Evolutionary conservation across 768 basidiomycete genomes (phyloP), one percentile per base, ranked within the genome.

Genomic region (Austroboletus festivus): DNA sequence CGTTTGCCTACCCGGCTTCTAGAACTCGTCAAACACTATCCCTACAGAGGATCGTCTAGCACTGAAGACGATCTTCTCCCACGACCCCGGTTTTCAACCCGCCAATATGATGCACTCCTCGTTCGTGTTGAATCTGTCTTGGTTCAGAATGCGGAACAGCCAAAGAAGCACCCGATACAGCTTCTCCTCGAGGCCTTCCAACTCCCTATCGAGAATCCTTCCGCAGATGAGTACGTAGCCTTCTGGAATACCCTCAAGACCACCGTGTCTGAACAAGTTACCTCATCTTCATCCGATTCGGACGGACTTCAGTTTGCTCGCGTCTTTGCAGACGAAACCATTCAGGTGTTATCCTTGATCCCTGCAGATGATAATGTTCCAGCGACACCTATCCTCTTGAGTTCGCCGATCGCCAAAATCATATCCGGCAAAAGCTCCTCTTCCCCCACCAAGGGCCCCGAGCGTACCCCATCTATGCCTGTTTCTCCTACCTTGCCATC

Each of bases 1-100:
- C 72, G 78, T 44, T 75, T 89, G 72, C 88, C 89, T 3, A 76
- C 75, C 18, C 83, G 88, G 26, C 76, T 91, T 3, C 69, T 78
- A 18, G 86, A 89, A 50, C 77, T 90, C 5, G 78, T 89, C 30
- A 73, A 79, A 46, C 66, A 78, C 22, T 91, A 90, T 54, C 88
- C 88, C 5, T 89, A 83, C 61, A 65, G 66, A 53, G 51, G 50
- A 54, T 53, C 68, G 24, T 44, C 70, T 11, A 34, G 47, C 10
- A 37, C 63, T 33, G 67, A 74, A 42, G 59, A 73, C 23, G 67
- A 71, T 52, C 71, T 86, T 28, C 72, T 87, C 15, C 72, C 84
- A 3, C 76, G 75, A 8, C 83, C 88, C 5, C 80, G 77, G 1
- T 83, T 89, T 58, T 81, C 86, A 5, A 89, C 89, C 1, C 77